A percentile compares a stretch with the other conserved stretches of the same genome.
Conservation (phyloP, 2,329 filamentous ascomycete species). For the Dothideomycetes sp. region DNA sequence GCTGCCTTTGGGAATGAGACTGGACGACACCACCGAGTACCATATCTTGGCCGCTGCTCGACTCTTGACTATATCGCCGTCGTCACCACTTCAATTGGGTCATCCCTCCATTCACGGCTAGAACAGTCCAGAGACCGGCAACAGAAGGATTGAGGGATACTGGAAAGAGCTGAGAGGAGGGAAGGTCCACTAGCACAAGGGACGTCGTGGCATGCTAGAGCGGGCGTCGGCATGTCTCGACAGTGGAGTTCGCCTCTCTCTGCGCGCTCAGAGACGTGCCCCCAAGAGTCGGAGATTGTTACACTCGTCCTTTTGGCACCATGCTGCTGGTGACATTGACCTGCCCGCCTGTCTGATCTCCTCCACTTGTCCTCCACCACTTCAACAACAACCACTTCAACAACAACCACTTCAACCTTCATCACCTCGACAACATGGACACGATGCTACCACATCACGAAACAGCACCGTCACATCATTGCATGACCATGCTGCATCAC, state of each 20-base stretch:
- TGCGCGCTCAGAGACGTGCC: slow-evolving; percentile 27
- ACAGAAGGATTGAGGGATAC: background rate
- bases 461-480: too few species aligned
- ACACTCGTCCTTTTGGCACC: slow-evolving; percentile 45
- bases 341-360: slow-evolving; percentile 11
- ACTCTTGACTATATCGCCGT: too few species aligned
- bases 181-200: background rate
- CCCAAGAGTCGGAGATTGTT: slow-evolving; percentile 37
- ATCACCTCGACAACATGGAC: too few species aligned
- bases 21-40: too few species aligned
- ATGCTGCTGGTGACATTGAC: slow-evolving; percentile 38
- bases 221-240: slow-evolving; percentile 48
- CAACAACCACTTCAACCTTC: too few species aligned
- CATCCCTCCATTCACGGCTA: too few species aligned
- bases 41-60: too few species aligned
- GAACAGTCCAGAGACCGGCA: background rate
- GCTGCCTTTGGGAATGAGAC: too few species aligned
- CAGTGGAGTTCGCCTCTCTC: slow-evolving; percentile 42
- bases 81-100: too few species aligned
- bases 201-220: slow-evolving; percentile 44
- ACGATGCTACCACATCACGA: too few species aligned
- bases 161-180: background rate
- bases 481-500: too few species aligned
- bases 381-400: too few species aligned
- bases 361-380: background rate